Evolutionary conservation across 495 filamentous ascomycete genomes (phyloP), one percentile per base, ranked within the genome.

Genomic region (Haplographium delicatum): DNA sequence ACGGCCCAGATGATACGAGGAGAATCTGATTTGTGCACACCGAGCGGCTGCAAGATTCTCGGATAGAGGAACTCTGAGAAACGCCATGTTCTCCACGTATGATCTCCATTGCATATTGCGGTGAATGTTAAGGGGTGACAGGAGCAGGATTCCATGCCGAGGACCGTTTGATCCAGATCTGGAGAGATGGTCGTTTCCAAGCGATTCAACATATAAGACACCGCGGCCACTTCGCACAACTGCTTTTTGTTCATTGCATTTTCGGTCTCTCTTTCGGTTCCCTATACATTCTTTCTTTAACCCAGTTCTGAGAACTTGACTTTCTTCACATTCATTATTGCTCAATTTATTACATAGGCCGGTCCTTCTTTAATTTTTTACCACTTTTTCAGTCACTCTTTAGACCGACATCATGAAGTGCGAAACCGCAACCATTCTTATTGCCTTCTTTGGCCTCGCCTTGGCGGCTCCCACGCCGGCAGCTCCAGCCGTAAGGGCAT

Each of bases 381-480:
- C 56, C 41, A 62, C 18, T 60, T 62, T 38, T 62, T 60, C 28
- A 63, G 62, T 53, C 63, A 61, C 31, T 53, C 41, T 60, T 65
- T 43, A 33, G 58, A 23, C 34, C 56, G 43, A 54, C 43, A 66
- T 63, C 61, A 63, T 61, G 62, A 66, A 62, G 63, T 47, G 62
- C 45, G 53, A 59, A 44, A 60, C 63, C 48, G 53, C 63, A 56
- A 52, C 61, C 44, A 20, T 50, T 24, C 51, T 73, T 34, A 55
- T 70, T 40, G 62, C 67, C 53, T 60, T 73, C 39, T 33, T 72
- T 50, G 60, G 66, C 45, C 53, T 71, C 37, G 59, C 61, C 2
- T 56, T 65, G 4, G 65, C 65, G 8, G 60, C 53, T 30, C 59
- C 55, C 34, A 53, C 34, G 18, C 46, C 51, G 30, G 34, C 16